Percentiles rank a stretch among this genome's conserved stretches.
Evolutionary conservation across 257 asterid species (phyloP).

Genomic region (Solanum ossicruentum): DNA sequence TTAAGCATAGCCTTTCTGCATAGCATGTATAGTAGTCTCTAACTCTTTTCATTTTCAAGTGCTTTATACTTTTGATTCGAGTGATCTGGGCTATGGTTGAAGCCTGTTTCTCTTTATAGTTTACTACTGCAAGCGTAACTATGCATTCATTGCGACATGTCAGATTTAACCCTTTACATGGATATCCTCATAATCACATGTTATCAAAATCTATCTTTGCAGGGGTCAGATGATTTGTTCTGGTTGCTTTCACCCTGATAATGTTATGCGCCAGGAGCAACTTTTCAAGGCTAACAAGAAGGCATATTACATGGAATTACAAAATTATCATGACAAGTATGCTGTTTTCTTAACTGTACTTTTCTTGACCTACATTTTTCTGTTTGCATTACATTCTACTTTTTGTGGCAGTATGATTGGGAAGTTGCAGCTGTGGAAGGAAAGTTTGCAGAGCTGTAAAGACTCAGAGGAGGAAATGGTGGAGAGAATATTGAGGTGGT

Average conservation of each 20-base stretch:
- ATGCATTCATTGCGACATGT: not conserved
- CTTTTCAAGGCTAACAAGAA: constrained; percentile 47
- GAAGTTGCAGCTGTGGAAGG: constrained; percentile 29
- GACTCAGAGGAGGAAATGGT: constrained; percentile 26
- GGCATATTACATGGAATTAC: constrained; percentile 45
- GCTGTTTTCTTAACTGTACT: not conserved
- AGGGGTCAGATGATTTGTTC: constrained; percentile 80
- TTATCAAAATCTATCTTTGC: constrained; percentile 10
- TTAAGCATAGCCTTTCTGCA: not conserved
- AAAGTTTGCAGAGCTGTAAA: constrained; percentile 17
- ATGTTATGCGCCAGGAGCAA: constrained; percentile 41
- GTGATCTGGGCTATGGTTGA: not conserved
- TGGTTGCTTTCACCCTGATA: constrained; percentile 81
- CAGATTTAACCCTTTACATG: not conserved
- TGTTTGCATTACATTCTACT: not conserved
- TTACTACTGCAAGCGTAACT: not conserved
- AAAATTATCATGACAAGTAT: constrained; percentile 66
- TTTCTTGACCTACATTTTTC: not conserved
- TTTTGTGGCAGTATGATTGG: constrained; percentile 35
- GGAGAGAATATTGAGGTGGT: constrained; percentile 20
- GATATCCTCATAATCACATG: not conserved
- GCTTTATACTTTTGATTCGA: not conserved
- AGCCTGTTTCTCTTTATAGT: not conserved
- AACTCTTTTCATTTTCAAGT: not conserved
- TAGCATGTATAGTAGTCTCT: not conserved